Evolutionary conservation across 176 grass and related monocot genomes (phyloP), one percentile per base, ranked within the genome.

Genomic region (Oryza glaberrima): DNA sequence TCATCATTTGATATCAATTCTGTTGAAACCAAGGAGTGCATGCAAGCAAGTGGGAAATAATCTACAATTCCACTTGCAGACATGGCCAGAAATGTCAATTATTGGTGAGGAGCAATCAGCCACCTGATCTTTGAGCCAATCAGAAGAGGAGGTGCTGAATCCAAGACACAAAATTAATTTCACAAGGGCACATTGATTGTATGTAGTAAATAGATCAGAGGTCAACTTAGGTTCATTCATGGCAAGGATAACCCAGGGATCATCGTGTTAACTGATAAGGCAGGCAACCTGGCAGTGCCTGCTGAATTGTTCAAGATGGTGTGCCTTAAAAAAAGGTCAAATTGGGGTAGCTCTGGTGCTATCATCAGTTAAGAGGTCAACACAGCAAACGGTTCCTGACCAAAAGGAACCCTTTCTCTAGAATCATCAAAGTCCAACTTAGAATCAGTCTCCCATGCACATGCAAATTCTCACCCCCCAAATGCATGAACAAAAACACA

Each of bases 221-320:
- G 85, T 76, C 89, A 91, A 78, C 84, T 64, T 20, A 70, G 56
- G 73, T 84, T 79, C 76, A 87, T 91, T 91, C 85, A 76, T 86
- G 78, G 73, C 73, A 58, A 15, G 66, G 78, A 34, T 26, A 88
- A 64, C 48, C 66, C 49, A 77, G 35, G 73, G 65, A 63, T 69
- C 17, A 70, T 64, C 40, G 20, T 20, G 43, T 44, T 44, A 43
- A 16, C 22, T 66, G 76, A 90, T 76, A 76, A 87, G 81, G 49
- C 41, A 13, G 30, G 51, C 54, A 61, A 73, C 61, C 38, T 83
- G 80, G n/a, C 76, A 76, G 28, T 36, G 34, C 14, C 32, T 23
- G 46, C 84, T 25, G 84, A 83, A 67, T 65, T 71, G 65, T 86
- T 86, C 56, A 72, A 68, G n/a, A 70, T 14, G 19, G 19, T 4